Conservation (phyloP, 805 yeast genomes). For the Lipomyces lipofer region DNA sequence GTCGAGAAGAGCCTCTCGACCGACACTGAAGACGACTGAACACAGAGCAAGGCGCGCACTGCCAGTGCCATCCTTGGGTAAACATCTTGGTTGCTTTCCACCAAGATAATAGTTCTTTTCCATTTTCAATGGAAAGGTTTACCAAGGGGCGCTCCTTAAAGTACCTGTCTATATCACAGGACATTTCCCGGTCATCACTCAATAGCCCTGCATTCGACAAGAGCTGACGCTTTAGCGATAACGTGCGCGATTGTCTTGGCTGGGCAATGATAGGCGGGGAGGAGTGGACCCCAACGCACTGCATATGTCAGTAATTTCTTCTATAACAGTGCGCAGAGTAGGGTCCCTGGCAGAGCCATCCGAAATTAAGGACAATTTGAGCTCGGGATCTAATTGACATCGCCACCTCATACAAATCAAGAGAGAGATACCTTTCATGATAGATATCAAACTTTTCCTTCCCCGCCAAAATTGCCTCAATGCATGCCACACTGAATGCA, state of each 20-base stretch:
- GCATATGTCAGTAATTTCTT: background rate
- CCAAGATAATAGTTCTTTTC: background rate
- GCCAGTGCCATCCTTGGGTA: background rate
- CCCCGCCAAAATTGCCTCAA: background rate
- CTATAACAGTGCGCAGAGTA: background rate
- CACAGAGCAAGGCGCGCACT: constrained; percentile 1
- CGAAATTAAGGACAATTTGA: background rate
- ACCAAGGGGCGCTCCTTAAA: too few relatives aligned
- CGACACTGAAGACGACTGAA: background rate
- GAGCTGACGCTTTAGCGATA: background rate
- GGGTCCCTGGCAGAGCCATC: background rate
- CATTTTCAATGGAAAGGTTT: background rate
- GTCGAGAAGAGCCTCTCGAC: background rate
- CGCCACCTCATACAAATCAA: background rate
- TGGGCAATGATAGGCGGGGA: background rate
- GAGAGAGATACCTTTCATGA: background rate
- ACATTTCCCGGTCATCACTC: background rate
- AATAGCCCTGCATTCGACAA: background rate
- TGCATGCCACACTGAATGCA: background rate
- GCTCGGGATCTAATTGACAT: background rate
- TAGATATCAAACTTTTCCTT: background rate
- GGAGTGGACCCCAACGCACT: background rate
- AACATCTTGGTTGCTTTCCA: background rate
- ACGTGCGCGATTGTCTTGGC: background rate
- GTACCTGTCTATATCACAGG: too few relatives aligned